A percentile compares a stretch with the other conserved stretches of the same genome.
These are phyloP conservation scores for Arthrobotrys megalospora DNA, from an alignment of 2,329 filamentous ascomycete species.

Conservation along the genomic window DNA sequence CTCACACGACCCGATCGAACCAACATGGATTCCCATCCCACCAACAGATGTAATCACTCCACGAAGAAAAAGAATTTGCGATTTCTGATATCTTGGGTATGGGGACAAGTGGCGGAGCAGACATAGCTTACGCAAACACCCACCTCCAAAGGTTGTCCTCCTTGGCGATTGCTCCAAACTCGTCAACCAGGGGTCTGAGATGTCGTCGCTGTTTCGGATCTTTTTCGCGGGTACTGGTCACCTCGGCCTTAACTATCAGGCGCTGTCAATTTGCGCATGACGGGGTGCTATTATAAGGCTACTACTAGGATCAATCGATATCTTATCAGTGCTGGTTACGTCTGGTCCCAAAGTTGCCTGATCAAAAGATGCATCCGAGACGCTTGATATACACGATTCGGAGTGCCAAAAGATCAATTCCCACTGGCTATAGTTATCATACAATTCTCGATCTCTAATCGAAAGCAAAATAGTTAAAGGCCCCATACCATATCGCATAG, in stretches of 20 bases:
- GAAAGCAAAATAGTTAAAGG: constrained; percentile 12
- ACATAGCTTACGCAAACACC: constrained; percentile 56
- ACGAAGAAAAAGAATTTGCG: constrained; percentile 7
- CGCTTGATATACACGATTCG: too few relatives aligned
- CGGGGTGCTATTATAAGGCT: too few relatives aligned
- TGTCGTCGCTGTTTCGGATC: constrained; percentile 60
- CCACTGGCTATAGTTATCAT: constrained; percentile 31
- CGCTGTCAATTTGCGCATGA: too few relatives aligned
- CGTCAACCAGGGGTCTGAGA: constrained; percentile 12
- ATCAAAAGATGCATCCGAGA: too few relatives aligned
- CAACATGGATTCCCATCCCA: background rate
- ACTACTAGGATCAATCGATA: too few relatives aligned
- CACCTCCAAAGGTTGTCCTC: background rate
- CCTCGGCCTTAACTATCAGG: too few relatives aligned
- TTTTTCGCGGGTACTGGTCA: constrained; percentile 9
- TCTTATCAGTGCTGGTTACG: too few relatives aligned
- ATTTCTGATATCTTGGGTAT: background rate
- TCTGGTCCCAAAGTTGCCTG: too few relatives aligned
- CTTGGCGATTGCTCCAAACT: constrained; percentile 16
- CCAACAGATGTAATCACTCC: background rate
- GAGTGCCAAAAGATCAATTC: background rate
- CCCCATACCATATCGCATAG: background rate
- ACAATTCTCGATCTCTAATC: constrained; percentile 43
- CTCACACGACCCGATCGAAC: background rate
- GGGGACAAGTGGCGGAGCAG: constrained; percentile 40